Conservation (phyloP, 768 basidiomycete genomes). For the Hygrophoropsis aurantiaca region DNA sequence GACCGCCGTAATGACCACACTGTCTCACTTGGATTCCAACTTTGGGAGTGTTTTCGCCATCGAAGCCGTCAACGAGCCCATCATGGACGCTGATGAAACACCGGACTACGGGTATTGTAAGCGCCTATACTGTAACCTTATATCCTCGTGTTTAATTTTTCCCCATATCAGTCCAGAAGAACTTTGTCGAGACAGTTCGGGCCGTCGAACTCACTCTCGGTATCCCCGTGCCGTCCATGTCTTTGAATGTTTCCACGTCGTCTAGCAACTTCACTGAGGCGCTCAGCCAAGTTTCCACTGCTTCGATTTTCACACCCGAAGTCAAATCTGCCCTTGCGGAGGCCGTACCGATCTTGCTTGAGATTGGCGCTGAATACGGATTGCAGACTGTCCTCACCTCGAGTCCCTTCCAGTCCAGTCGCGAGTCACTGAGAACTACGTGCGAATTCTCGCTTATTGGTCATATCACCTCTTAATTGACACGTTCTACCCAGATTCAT, state of each 20-base stretch:
- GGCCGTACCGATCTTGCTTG: conserved; percentile 36
- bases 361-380: conserved; percentile 20
- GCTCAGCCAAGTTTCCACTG: conserved; percentile 18
- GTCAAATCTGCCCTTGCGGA: conserved; percentile 32
- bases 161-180: conserved; percentile 52
- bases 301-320: conserved; percentile 24
- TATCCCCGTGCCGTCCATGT: conserved; percentile 34
- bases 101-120: conserved; percentile 71
- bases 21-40: conserved; percentile 67
- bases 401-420: conserved; percentile 13
- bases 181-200: conserved; percentile 67
- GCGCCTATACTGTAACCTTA: conserved; percentile 16
- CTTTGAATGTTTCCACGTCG: conserved; percentile 13
- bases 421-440: conserved; percentile 37
- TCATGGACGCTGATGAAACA: conserved; percentile 67
- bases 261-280: conserved; percentile 37
- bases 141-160: neutral
- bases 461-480: neutral
- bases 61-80: conserved; percentile 77
- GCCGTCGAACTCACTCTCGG: conserved; percentile 64
- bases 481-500: conserved; percentile 55
- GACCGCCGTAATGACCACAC: conserved; percentile 78
- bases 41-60: conserved; percentile 69
- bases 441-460: conserved; percentile 17
- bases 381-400: conserved; percentile 24